phyloP scores from a whole-genome alignment of 2,329 filamentous ascomycete species.

The Trichoderma pleuroti region DNA sequence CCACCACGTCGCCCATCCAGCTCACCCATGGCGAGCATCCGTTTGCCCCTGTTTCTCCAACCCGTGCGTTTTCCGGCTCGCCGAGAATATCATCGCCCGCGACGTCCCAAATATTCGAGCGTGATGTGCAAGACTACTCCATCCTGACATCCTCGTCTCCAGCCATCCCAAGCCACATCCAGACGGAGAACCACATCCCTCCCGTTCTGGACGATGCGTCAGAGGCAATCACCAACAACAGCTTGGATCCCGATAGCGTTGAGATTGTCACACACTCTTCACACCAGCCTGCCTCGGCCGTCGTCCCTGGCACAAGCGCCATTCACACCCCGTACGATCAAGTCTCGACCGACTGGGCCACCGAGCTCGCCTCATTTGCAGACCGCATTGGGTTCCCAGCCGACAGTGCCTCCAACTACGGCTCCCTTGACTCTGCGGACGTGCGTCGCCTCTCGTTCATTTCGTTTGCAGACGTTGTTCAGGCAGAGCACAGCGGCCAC shows the following conservation, averaged over 20 bases:
- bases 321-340: constrained; percentile 39
- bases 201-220: constrained; percentile 88
- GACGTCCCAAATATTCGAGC: constrained; percentile 81
- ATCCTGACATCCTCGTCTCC: constrained; percentile 67
- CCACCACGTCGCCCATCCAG: constrained; percentile 40
- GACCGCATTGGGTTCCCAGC: constrained; percentile 42
- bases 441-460: constrained; percentile 88
- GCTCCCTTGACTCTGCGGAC: constrained; percentile 69
- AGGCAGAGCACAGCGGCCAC: constrained; percentile 69
- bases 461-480: constrained; percentile 93
- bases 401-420: constrained; percentile 71
- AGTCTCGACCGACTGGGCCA: constrained; percentile 49
- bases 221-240: constrained; percentile 82
- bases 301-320: constrained; percentile 53
- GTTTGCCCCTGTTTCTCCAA: constrained; percentile 58
- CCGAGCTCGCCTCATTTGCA: constrained; percentile 55
- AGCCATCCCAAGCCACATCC: constrained; percentile 88
- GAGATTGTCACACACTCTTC: constrained; percentile 86
- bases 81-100: constrained; percentile 76
- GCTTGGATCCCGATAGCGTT: constrained; percentile 80
- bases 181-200: constrained; percentile 91
- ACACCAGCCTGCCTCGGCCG: constrained; percentile 73
- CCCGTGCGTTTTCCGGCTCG: constrained; percentile 64
- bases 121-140: constrained; percentile 81
- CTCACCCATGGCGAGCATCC: constrained; percentile 39